Base-by-base conservation (phyloP, 345 rosid genomes). In the Eucalyptus cloeziana region DNA sequence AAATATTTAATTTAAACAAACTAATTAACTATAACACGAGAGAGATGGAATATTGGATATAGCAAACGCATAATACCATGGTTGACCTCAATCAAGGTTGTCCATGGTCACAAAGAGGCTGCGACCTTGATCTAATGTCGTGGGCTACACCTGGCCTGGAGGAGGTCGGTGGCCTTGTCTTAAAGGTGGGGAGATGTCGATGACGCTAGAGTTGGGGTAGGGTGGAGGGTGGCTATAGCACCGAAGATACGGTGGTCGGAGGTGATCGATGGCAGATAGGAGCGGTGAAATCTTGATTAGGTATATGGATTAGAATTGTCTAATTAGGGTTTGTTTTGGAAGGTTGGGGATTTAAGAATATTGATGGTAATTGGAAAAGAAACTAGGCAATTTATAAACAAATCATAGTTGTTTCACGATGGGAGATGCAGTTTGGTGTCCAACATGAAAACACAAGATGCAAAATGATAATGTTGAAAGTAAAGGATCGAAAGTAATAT, bases 1-100 rank as follows among this genome's bases (percentile, higher is more conserved):
- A 64, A 64, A n/a, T 0, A 0, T 64, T 13, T 13, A 30, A 64
- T n/a, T n/a, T 30, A 15, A 64, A n/a, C 37, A 30, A 4, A 30
- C 0, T 27, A 27, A 64, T 64, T 64, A 64, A 15, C 37, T 64
- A 13, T 30, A 30, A 7, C 19, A 64, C 1, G 71, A 64, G 17
- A 6, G 19, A 64, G 37, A 64, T n/a, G 71, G 71, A 1, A 14
- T 64, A 13, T 64, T 14, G 37, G 37, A n/a, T 3, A 64, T n/a
- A 64, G 1, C 37, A 30, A 64, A 64, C 10, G 0, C 3, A 0
- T 7, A 3, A 13, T 7, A 7, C 0, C 31, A 64, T 13, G 0
- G 10, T 14, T 14, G 37, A 64, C 37, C 71, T 30, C 37, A 0
- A n/a, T 14, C 37, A 14, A n/a, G 71, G 37, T 64, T 10, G 8